These are phyloP conservation scores for Dactylellina drechsleri DNA, from an alignment of 2,329 filamentous ascomycete genomes.

Conservation along the genomic window DNA sequence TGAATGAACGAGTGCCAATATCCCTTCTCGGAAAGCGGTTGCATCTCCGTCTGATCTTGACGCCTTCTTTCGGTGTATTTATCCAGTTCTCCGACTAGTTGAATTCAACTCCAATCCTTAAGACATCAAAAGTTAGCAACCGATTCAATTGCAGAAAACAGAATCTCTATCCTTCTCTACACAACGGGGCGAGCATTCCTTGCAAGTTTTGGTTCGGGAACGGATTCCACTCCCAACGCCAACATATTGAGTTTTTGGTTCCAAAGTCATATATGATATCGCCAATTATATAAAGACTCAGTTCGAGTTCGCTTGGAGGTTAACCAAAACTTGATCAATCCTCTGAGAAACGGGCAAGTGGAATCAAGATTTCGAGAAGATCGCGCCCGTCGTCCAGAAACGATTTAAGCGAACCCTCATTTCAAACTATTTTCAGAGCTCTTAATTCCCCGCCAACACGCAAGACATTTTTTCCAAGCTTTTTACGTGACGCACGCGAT, in stretches of 20 bases:
- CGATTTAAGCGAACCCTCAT: slow-evolving; percentile 21
- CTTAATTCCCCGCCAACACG: slow-evolving; percentile 6
- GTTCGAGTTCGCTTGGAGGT: slow-evolving; percentile 3
- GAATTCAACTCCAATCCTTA: not conserved
- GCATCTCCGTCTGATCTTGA: too few relatives aligned
- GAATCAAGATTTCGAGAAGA: not conserved
- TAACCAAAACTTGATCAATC: not conserved
- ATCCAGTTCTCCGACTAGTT: too few relatives aligned
- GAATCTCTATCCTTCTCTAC: slow-evolving; percentile 27
- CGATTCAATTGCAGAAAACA: slow-evolving; percentile 2
- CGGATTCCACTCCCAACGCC: slow-evolving; percentile 1
- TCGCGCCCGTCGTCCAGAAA: not conserved
- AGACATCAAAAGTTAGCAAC: not conserved
- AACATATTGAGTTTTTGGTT: not conserved
- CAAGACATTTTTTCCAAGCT: not conserved
- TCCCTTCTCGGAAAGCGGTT: not conserved
- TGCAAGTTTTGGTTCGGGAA: slow-evolving; percentile 14
- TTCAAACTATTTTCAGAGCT: slow-evolving; percentile 21
- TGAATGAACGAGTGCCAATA: not conserved
- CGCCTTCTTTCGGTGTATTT: too few relatives aligned
- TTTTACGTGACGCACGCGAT: not conserved
- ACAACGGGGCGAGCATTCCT: slow-evolving; percentile 26
- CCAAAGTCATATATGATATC: not conserved
- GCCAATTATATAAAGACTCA: not conserved
- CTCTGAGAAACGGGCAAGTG: not conserved